Evolutionary conservation across 352 stramenopile genomes (phyloP), one percentile per base, ranked within the genome.

Genomic region (Globisporangium emineosum): DNA sequence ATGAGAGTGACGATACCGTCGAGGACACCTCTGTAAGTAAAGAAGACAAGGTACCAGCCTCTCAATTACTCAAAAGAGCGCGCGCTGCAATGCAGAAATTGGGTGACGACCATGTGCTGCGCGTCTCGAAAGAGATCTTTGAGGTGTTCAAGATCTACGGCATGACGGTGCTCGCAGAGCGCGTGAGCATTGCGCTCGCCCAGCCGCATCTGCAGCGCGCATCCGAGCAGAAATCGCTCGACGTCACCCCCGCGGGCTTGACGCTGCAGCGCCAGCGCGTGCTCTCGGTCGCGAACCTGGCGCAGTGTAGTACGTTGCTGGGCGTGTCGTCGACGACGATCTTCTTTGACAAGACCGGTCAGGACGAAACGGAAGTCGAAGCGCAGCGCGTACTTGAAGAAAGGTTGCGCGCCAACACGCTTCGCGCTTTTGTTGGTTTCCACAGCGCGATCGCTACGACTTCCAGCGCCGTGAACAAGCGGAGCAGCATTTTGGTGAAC

Each of bases 81-180:
- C 55, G 32, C 55, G 43, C 23, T 37, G 77, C 72, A 6, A 81
- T 86, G 77, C 4, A 47, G 42, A 57, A 78, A 47, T 30, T 83
- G 27, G 60, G 68, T 29, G 56, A 68, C 1, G 57, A 70, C 0
- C 83, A 93, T 55, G 64, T 94, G 5, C 53, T 91, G 21, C 72
- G 72, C 9, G 70, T 69, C 4, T 93, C 85, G 10, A 67, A 66
- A 1, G 84, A 91, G 59, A 77, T 89, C 30, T 94, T 92, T 64
- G 76, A 94, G 23, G 77, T 94, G 23, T 94, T 94, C 62, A 91
- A 91, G 66, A 72, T 89, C 55, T 92, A 94, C 65, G 85, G 85
- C 47, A 91, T 92, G 83, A 73, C 83, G 2, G 79, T 91, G 40
- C 70, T 94, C 4, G 76, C 80, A 3, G 83, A 94, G 61, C 72